phyloP scores from a whole-genome alignment of 768 basidiomycete genomes.

The Russula lepida region DNA sequence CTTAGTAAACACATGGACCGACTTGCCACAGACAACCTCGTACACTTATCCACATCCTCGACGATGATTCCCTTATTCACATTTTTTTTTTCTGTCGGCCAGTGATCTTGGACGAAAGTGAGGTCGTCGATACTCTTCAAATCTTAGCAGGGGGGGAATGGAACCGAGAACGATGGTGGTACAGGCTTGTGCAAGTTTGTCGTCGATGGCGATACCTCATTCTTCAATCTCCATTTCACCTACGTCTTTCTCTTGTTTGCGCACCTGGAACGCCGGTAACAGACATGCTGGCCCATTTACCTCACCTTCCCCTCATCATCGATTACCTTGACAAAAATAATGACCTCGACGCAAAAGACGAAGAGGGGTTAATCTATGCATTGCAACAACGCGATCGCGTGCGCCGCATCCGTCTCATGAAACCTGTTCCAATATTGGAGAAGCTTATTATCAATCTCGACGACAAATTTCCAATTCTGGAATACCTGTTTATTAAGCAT shows the following conservation, averaged over 20 bases:
- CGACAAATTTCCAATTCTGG: background rate
- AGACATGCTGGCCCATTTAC: background rate
- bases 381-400: background rate
- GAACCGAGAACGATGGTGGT: background rate
- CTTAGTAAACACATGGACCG: too few species aligned
- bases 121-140: rapidly evolving
- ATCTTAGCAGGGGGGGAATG: background rate
- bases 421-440: background rate
- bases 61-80: background rate
- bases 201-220: background rate
- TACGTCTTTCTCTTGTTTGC: background rate
- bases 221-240: background rate
- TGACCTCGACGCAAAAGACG: background rate
- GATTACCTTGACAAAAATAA: background rate
- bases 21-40: too few species aligned
- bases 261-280: background rate
- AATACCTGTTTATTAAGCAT: background rate
- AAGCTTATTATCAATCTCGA: background rate
- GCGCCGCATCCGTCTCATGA: background rate
- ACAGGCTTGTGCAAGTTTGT: background rate
- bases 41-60: background rate
- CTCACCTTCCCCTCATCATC: background rate
- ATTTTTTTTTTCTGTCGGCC: background rate
- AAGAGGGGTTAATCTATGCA: background rate
- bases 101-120: background rate